Evolutionary conservation across 2,329 filamentous ascomycete genomes (phyloP).

Genomic region (Colletotrichum lentis): DNA sequence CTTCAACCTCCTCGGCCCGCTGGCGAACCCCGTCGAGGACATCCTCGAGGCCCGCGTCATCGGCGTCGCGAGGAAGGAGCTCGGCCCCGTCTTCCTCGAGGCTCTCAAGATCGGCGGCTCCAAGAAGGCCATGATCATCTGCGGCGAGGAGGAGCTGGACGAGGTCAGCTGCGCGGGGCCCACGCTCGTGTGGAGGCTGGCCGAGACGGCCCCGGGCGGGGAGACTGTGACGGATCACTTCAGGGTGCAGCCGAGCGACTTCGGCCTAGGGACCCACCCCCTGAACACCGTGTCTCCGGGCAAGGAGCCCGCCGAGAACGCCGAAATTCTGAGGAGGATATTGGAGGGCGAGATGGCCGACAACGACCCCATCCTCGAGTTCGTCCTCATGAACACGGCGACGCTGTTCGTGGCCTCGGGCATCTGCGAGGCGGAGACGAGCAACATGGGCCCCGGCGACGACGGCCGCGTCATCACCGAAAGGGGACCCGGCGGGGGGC

Average conservation of each 20-base stretch:
- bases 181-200: conserved; percentile 87
- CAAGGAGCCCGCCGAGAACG: conserved; percentile 87
- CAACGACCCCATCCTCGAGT: conserved; percentile 87
- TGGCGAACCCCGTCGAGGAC: conserved; percentile 89
- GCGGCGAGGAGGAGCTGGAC: conserved; percentile 92
- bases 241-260: conserved; percentile 81
- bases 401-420: conserved; percentile 87
- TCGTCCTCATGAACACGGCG: conserved; percentile 93
- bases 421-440: conserved; percentile 83
- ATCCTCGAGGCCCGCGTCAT: conserved; percentile 87
- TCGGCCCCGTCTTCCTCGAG: conserved; percentile 89
- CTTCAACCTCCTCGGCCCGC: conserved; percentile 93
- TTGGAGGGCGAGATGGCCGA: conserved; percentile 75
- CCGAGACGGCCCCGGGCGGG: conserved; percentile 44
- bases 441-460: conserved; percentile 80
- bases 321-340: conserved; percentile 80
- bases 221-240: conserved; percentile 75
- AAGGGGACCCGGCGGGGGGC: conserved; percentile 81
- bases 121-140: conserved; percentile 87
- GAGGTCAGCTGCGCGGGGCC: conserved; percentile 91
- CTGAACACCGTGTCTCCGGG: conserved; percentile 82
- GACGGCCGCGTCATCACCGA: conserved; percentile 83
- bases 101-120: conserved; percentile 79
- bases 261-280: conserved; percentile 79
- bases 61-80: conserved; percentile 87